Evolutionary conservation across 208 protist genomes (phyloP).

Genomic region (Trypanosoma boissoni): DNA sequence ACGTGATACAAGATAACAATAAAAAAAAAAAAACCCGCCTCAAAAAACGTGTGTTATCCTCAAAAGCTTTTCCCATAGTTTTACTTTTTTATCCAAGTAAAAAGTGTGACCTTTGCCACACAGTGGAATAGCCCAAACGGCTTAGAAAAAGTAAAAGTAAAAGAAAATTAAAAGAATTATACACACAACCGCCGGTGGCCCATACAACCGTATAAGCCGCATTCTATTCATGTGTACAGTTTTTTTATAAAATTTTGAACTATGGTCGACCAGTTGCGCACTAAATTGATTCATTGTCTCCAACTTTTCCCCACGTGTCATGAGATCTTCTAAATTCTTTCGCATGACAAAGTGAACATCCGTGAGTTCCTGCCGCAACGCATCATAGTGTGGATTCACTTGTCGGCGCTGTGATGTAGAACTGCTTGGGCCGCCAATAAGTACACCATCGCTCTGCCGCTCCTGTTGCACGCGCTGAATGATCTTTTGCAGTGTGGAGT

Average conservation of each 20-base stretch:
- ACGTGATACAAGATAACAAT: too few species aligned
- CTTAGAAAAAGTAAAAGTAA: conserved; percentile 78
- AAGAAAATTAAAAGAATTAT: conserved; percentile 71
- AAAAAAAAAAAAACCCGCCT: too few species aligned
- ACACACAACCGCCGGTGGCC: conserved; percentile 66
- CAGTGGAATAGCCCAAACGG: neutral
- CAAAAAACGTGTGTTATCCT: too few species aligned
- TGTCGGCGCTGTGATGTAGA: conserved; percentile 44
- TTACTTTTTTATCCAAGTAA: too few species aligned
- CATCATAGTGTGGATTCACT: conserved; percentile 75
- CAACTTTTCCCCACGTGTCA: conserved; percentile 85
- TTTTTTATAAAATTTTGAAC: conserved; percentile 80
- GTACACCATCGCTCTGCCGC: conserved; percentile 42
- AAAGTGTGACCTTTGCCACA: too few species aligned
- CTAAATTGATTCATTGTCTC: conserved; percentile 90
- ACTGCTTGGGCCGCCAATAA: conserved; percentile 21
- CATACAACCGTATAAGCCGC: conserved; percentile 82
- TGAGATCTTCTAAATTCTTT: conserved; percentile 88
- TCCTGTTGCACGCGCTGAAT: conserved; percentile 69
- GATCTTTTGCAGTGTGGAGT: conserved; percentile 74
- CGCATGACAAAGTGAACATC: conserved; percentile 92
- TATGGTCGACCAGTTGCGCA: conserved; percentile 75
- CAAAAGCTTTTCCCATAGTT: too few species aligned
- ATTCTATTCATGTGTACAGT: conserved; percentile 89
- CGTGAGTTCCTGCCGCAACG: conserved; percentile 75